Conservation (phyloP, 2,329 filamentous ascomycete species). For the Mariannaea sp. region DNA sequence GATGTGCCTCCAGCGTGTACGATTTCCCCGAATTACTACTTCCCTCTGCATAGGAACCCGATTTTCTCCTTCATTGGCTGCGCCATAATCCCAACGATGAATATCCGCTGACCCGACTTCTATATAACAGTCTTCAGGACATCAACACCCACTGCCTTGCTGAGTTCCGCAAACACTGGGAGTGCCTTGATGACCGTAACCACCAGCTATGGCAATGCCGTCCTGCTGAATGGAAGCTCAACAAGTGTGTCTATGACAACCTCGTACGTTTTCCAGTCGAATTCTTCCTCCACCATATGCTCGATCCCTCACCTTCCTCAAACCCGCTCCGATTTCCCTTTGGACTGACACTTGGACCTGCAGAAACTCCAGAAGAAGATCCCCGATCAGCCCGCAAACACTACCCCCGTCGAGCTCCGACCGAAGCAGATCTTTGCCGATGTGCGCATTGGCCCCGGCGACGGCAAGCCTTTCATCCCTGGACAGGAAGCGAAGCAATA, state of each 20-base stretch:
- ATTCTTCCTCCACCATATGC: not conserved
- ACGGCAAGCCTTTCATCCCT: slow-evolving; percentile 50
- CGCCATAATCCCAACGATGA: not conserved
- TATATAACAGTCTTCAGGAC: slow-evolving; percentile 74
- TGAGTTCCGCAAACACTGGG: slow-evolving; percentile 92
- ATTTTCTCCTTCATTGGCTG: not conserved
- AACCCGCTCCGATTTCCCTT: not conserved
- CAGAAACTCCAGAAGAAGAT: slow-evolving; percentile 83
- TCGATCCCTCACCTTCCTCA: too few species aligned
- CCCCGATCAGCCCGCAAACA: slow-evolving; percentile 71
- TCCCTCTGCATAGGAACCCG: not conserved
- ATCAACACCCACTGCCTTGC: slow-evolving; percentile 93
- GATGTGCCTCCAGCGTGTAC: slow-evolving; percentile 95
- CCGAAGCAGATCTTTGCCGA: slow-evolving; percentile 66
- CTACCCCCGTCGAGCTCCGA: slow-evolving; percentile 75
- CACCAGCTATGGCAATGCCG: slow-evolving; percentile 97
- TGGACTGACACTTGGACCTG: slow-evolving; percentile 11
- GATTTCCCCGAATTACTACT: slow-evolving; percentile 44
- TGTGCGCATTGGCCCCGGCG: slow-evolving; percentile 49
- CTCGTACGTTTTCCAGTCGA: slow-evolving; percentile 66
- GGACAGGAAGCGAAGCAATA: slow-evolving; percentile 46
- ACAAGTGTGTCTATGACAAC: slow-evolving; percentile 95
- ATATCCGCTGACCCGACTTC: slow-evolving; percentile 24
- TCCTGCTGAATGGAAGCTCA: slow-evolving; percentile 83
- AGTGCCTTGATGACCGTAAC: slow-evolving; percentile 96